Conservation (phyloP, 495 filamentous ascomycete genomes). For the Tuber indicum region DNA sequence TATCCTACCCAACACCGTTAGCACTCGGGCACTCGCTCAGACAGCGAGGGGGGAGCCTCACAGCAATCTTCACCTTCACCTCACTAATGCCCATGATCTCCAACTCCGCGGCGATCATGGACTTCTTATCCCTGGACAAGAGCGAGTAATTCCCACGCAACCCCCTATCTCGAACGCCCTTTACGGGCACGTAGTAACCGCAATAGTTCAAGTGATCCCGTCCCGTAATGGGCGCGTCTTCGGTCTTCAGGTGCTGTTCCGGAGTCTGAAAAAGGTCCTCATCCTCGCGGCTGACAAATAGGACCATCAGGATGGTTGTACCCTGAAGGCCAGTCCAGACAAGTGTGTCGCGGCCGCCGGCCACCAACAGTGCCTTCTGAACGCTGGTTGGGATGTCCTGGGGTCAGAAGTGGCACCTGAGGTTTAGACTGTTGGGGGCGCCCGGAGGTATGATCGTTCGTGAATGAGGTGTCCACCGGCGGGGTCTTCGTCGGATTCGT, state of each 20-base stretch:
- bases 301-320: conserved; percentile 83
- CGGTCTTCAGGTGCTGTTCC: conserved; percentile 74
- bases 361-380: conserved; percentile 80
- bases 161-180: conserved; percentile 97
- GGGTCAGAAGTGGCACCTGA: conserved; percentile 80
- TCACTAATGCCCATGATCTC: conserved; percentile 84
- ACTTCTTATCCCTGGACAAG: conserved; percentile 76
- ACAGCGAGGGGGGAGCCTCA: conserved; percentile 47
- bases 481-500: conserved; percentile 85
- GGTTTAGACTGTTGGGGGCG: conserved; percentile 69
- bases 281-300: conserved; percentile 83
- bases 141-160: conserved; percentile 84
- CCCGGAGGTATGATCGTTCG: conserved; percentile 80
- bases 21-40: conserved; percentile 7
- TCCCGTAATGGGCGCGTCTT: conserved; percentile 80
- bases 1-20: conserved; percentile 58
- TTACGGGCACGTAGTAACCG: conserved; percentile 90
- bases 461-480: conserved; percentile 83
- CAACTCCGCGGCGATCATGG: conserved; percentile 87
- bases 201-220: conserved; percentile 92
- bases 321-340: conserved; percentile 93
- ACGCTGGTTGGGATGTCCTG: conserved; percentile 90
- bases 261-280: conserved; percentile 95
- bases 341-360: conserved; percentile 83
- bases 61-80: conserved; percentile 91